Evolutionary conservation across 306 rosid genomes (phyloP).

Genomic region (Gynostemma pentaphyllum): DNA sequence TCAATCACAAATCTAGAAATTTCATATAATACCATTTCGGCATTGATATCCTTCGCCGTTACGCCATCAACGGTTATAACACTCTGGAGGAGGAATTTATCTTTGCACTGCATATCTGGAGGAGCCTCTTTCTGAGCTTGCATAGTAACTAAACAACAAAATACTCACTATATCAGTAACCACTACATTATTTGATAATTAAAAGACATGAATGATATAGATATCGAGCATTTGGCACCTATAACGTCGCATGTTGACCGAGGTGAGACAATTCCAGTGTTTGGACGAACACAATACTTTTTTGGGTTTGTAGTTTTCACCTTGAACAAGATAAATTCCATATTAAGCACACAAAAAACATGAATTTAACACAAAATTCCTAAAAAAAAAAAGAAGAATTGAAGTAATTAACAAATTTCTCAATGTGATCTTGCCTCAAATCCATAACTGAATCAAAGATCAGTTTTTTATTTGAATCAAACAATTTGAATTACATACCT

Average conservation of each 20-base stretch:
- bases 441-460: neutral
- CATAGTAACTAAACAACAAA: slow-evolving; percentile 56
- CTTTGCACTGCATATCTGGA: slow-evolving; percentile 84
- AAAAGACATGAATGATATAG: neutral
- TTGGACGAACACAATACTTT: slow-evolving; percentile 97
- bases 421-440: neutral
- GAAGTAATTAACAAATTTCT: neutral
- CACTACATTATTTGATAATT: neutral
- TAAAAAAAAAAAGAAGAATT: neutral
- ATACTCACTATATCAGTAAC: neutral
- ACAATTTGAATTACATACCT: slow-evolving; percentile 29
- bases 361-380: neutral
- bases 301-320: slow-evolving; percentile 92
- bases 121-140: slow-evolving; percentile 91
- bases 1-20: neutral
- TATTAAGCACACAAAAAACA: slow-evolving; percentile 11
- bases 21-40: slow-evolving; percentile 61
- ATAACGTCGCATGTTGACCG: slow-evolving; percentile 76
- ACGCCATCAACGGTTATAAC: slow-evolving; percentile 41
- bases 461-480: neutral
- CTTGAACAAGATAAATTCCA: slow-evolving; percentile 27
- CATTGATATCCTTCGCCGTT: slow-evolving; percentile 44
- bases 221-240: slow-evolving; percentile 34
- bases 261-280: slow-evolving; percentile 77
- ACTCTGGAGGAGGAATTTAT: slow-evolving; percentile 92